Evolutionary conservation across 176 grass and related monocot genomes (phyloP).

Genomic region (sorghum (Sorghum bicolor)): Sorghum_bicolor_NCBIv3 NC_012878.2:43520501-43521000

Average conservation of each 20-base stretch:
- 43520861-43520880: neutral
- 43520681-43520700: slow-evolving; percentile 72
- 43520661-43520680: slow-evolving; percentile 81
- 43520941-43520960: slow-evolving; percentile 29
- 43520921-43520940: slow-evolving; percentile 11
- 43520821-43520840: neutral
- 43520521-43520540: slow-evolving; percentile 75
- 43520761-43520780: neutral
- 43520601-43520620: slow-evolving; percentile 8
- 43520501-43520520: slow-evolving; percentile 64
- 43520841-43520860: neutral
- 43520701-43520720: neutral
- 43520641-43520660: slow-evolving; percentile 24
- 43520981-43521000: slow-evolving; percentile 93
- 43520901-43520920: neutral
- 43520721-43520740: neutral
- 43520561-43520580: slow-evolving; percentile 39
- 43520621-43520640: slow-evolving; percentile 20
- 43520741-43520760: neutral
- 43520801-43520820: neutral
- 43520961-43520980: slow-evolving; percentile 83
- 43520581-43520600: neutral
- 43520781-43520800: neutral
- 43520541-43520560: slow-evolving; percentile 64
- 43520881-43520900: neutral